Base-by-base conservation (phyloP, 169 alveolate genomes). In the Besnoitia besnoiti region DNA sequence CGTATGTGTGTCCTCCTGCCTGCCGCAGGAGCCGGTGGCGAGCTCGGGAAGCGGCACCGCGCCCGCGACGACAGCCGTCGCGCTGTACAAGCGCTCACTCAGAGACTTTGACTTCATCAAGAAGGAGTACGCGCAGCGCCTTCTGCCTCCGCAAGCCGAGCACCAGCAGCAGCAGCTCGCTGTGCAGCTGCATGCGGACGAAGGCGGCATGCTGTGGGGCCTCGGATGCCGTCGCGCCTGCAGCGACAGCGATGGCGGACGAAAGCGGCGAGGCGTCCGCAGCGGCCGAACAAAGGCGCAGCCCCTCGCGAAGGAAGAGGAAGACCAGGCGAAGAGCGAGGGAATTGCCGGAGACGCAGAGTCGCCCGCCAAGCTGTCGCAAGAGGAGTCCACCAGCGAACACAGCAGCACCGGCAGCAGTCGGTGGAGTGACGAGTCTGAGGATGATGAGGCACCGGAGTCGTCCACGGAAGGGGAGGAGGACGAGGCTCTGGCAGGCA, bases 91-190 rank as follows among this genome's bases (percentile, higher is more conserved):
- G 79, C 85, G 94, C 30, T 91, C 94, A 24, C 75, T 91, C 62
- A 4, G 75, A 35, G 94, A 91, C 62, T 91, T 91, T 37, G 94
- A 91, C 80, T 91, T 91, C 91, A 80, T 80, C 88, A 82, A 73
- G 51, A 62, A 80, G 75, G 91, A 84, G 73, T 89, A 91, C 37
- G 91, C 87, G 42, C 47, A 51, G 73, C 91, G 61, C 42, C 75
- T 82, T 8, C 40, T 47, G 75, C 91, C 76, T 67, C 90, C 87
- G 87, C 49, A 85, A 37, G 85, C 85, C 47, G 67, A 79, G 90
- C 93, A 77, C 59, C 93, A 90, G 85, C 90, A 90, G 85, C 75
- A 90, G 82, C 90, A 91, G 91, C 89, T 91, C 49, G 91, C 87
- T 37, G 77, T 89, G 42, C 85, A 62, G 62, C 50, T 59, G 33